phyloP scores from a whole-genome alignment of 2,329 filamentous ascomycete species.

The Neopestalotiopsis sp. region DNA sequence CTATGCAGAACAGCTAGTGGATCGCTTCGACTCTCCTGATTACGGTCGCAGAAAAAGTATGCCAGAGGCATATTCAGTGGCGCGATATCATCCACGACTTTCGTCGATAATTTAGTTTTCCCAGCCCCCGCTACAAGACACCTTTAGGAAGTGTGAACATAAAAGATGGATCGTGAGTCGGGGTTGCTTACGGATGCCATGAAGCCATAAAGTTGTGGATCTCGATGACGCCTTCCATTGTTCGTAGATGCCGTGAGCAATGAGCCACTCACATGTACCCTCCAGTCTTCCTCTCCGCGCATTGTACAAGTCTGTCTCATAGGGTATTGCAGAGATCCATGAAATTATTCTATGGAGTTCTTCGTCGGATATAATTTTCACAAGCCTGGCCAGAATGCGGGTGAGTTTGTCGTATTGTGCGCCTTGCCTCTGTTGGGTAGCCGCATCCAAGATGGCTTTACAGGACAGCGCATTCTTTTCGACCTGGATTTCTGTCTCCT shows the following conservation, averaged over 20 bases:
- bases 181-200: neutral
- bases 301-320: neutral
- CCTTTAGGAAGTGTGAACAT: too few species aligned
- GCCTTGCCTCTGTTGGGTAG: neutral
- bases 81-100: neutral
- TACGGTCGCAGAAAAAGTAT: neutral
- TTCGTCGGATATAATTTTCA: neutral
- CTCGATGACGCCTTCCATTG: neutral
- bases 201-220: neutral
- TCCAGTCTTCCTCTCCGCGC: neutral
- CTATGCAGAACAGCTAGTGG: neutral
- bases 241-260: neutral
- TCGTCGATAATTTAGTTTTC: neutral
- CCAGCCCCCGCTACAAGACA: neutral
- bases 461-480: neutral
- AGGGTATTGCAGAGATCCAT: neutral
- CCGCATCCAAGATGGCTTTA: neutral
- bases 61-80: neutral
- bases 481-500: neutral
- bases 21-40: neutral
- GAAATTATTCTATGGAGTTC: neutral
- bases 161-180: too few species aligned
- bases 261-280: neutral
- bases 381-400: neutral
- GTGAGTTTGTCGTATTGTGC: neutral